phyloP scores from a whole-genome alignment of 1,139 yeast species.

The Diutina pseudorugosa region DNA sequence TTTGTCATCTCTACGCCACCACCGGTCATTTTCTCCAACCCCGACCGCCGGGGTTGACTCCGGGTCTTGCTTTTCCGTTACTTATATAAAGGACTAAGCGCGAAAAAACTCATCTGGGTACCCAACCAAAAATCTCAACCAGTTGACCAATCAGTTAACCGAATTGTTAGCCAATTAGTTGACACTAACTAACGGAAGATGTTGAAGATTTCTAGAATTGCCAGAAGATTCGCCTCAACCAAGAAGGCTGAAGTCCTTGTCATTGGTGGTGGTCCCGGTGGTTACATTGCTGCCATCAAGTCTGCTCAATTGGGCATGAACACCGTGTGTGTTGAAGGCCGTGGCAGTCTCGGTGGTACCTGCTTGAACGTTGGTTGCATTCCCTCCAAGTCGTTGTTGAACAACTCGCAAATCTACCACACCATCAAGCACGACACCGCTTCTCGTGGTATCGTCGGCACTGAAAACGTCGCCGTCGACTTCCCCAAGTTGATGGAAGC shows the following conservation, averaged over 20 bases:
- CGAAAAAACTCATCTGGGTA: background rate
- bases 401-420: slow-evolving; percentile 91
- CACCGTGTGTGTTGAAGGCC: slow-evolving; percentile 94
- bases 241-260: slow-evolving; percentile 56
- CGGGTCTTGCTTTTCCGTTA: background rate
- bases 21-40: background rate
- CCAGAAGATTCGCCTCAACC: background rate
- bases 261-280: slow-evolving; percentile 99
- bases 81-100: background rate
- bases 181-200: background rate
- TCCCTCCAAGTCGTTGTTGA: slow-evolving; percentile 90
- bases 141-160: background rate
- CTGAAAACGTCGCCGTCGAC: slow-evolving; percentile 61
- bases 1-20: background rate
- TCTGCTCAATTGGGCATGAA: slow-evolving; percentile 76
- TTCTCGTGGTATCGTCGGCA: slow-evolving; percentile 81
- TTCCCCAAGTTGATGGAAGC: slow-evolving; percentile 77
- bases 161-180: background rate
- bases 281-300: slow-evolving; percentile 95
- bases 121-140: background rate
- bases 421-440: slow-evolving; percentile 77
- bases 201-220: background rate
- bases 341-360: slow-evolving; percentile 96
- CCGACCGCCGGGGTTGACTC: background rate
- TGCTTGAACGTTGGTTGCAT: slow-evolving; percentile 98